Percentiles rank a stretch among this genome's conserved stretches.
These are phyloP conservation scores for Agrocybe pediades DNA, from an alignment of 768 basidiomycete genomes.

Conservation along the genomic window DNA sequence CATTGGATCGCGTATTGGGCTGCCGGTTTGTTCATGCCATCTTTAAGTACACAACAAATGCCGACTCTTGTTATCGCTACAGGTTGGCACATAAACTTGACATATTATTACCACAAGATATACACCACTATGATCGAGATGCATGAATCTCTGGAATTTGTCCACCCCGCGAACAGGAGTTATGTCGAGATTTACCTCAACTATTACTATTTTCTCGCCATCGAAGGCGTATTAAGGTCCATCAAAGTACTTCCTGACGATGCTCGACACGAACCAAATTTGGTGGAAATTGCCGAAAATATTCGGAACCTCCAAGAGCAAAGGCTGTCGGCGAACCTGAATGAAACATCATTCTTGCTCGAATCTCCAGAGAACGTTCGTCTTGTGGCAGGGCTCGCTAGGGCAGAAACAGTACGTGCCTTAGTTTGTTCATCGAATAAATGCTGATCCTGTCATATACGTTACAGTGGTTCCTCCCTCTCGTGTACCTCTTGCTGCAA, in stretches of 20 bases:
- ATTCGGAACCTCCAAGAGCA: neutral
- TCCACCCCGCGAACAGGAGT: neutral
- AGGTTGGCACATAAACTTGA: conserved; percentile 10
- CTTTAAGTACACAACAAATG: neutral
- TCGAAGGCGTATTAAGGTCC: conserved; percentile 1
- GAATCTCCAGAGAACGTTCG: neutral
- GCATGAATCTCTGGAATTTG: neutral
- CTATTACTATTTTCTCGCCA: neutral
- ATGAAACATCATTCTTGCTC: neutral
- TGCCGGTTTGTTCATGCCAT: conserved; percentile 11
- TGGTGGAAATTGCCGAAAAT: neutral
- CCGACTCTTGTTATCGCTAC: neutral
- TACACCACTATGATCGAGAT: conserved; percentile 3
- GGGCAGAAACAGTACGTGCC: conserved; percentile 6
- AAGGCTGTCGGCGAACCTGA: neutral
- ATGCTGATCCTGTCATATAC: neutral
- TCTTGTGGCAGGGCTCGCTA: neutral
- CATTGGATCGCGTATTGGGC: conserved; percentile 33
- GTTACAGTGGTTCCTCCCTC: conserved; percentile 20
- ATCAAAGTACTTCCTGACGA: neutral
- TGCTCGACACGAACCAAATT: neutral
- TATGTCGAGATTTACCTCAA: neutral
- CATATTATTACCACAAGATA: conserved; percentile 1
- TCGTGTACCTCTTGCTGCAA: conserved; percentile 19
- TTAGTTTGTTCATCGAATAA: too few relatives aligned